phyloP scores from a whole-genome alignment of 1,284 basidiomycete species.

The Ceratobasidium sp. region DNA sequence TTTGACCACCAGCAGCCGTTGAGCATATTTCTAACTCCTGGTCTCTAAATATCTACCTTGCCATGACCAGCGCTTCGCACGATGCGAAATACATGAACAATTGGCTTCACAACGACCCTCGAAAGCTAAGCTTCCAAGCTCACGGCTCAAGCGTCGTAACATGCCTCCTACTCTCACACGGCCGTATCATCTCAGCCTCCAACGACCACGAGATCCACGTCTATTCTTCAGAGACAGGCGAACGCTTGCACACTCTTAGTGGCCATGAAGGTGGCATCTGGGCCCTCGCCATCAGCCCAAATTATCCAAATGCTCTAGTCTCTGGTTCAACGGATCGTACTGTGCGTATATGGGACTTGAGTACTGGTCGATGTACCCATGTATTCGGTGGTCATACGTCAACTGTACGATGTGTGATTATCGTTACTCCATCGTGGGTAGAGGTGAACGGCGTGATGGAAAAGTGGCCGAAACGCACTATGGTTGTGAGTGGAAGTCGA shows the following conservation, averaged over 20 bases:
- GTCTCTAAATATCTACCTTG: not conserved
- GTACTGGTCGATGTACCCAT: constrained; percentile 84
- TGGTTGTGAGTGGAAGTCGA: constrained; percentile 94
- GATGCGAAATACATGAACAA: not conserved
- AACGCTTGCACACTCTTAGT: constrained; percentile 78
- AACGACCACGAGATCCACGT: constrained; percentile 95
- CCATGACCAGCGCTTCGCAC: not conserved
- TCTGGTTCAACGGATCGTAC: constrained; percentile 95
- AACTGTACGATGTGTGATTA: constrained; percentile 91
- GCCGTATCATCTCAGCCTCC: constrained; percentile 94
- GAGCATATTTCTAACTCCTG: too few species aligned
- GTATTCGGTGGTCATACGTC: constrained; percentile 94
- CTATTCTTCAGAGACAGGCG: constrained; percentile 86
- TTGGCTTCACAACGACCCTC: constrained; percentile 59
- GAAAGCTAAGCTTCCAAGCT: constrained; percentile 84
- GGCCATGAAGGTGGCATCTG: constrained; percentile 97
- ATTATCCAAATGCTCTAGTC: constrained; percentile 79
- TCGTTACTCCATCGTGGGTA: constrained; percentile 87
- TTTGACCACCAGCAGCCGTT: not conserved
- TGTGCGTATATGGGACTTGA: constrained; percentile 92
- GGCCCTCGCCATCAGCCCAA: constrained; percentile 78
- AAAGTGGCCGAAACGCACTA: constrained; percentile 85
- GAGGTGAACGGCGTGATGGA: constrained; percentile 74
- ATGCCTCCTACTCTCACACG: constrained; percentile 91
- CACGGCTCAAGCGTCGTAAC: constrained; percentile 93